Conservation (phyloP, 371 early-diverging fungal genomes). For the Apophysomyces variabilis region DNA sequence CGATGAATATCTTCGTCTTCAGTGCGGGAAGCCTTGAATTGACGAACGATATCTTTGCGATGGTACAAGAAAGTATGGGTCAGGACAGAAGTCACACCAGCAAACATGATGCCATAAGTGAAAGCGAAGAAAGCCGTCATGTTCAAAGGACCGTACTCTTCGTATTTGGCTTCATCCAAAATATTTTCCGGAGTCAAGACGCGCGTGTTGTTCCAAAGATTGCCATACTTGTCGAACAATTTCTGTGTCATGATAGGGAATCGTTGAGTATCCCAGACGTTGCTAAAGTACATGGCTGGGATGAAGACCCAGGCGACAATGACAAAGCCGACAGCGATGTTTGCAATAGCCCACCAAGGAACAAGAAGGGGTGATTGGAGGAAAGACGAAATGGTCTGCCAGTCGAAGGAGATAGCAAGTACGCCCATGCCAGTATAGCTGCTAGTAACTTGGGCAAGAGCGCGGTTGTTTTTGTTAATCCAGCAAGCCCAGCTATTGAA, state of each 20-base stretch:
- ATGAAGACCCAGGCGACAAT: conserved; percentile 77
- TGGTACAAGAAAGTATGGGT: conserved; percentile 68
- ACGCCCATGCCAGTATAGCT: conserved; percentile 71
- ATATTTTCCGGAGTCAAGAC: conserved; percentile 60
- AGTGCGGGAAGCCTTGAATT: conserved; percentile 59
- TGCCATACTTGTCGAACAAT: conserved; percentile 53
- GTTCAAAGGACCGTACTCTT: conserved; percentile 73
- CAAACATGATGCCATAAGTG: conserved; percentile 67
- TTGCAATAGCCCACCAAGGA: conserved; percentile 76
- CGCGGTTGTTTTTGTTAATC: conserved; percentile 61
- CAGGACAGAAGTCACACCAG: conserved; percentile 67
- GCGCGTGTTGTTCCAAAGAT: conserved; percentile 55
- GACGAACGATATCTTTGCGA: conserved; percentile 62
- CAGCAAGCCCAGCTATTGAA: conserved; percentile 63
- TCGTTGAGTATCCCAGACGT: conserved; percentile 66
- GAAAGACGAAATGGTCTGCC: conserved; percentile 72
- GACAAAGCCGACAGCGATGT: conserved; percentile 70
- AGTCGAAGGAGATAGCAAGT: conserved; percentile 74
- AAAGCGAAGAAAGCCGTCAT: conserved; percentile 62
- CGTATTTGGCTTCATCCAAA: conserved; percentile 67
- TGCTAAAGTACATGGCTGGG: conserved; percentile 72
- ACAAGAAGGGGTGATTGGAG: conserved; percentile 73
- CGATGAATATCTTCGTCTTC: conserved; percentile 70
- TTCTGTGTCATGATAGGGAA: conserved; percentile 64
- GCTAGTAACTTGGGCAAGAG: conserved; percentile 65